A percentile compares a stretch with the other conserved stretches of the same genome.
phyloP scores from a whole-genome alignment of 768 basidiomycete species.

The Dictyophora rubrovolvata region DNA sequence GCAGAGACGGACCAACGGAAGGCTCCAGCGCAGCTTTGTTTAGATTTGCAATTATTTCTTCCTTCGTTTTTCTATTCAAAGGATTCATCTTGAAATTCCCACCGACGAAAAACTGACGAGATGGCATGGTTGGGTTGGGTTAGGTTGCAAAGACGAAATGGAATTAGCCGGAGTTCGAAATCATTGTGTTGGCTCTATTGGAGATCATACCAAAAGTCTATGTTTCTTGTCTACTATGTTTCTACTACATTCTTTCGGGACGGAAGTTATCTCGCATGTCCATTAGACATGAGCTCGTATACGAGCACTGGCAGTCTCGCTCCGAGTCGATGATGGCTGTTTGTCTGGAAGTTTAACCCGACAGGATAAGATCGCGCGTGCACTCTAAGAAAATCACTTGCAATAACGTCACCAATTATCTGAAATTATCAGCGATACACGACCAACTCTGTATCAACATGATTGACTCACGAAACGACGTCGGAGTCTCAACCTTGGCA shows the following conservation, averaged over 20 bases:
- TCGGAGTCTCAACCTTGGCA: constrained; percentile 3
- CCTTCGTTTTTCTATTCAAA: constrained; percentile 50
- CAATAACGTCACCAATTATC: too few relatives aligned
- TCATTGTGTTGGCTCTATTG: background rate
- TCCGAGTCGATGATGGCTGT: too few relatives aligned
- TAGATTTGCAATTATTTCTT: constrained; percentile 53
- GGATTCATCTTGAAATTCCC: constrained; percentile 99
- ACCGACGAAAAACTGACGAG: constrained; percentile 85
- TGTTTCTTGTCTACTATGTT: too few relatives aligned
- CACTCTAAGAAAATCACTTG: too few relatives aligned
- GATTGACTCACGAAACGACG: background rate
- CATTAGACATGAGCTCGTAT: too few relatives aligned
- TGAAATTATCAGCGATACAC: too few relatives aligned
- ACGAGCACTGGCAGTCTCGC: too few relatives aligned
- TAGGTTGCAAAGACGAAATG: background rate
- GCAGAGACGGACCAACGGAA: constrained; percentile 47
- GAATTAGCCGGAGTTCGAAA: background rate
- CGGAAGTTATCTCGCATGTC: too few relatives aligned
- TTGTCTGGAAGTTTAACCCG: too few relatives aligned
- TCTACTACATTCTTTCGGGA: background rate
- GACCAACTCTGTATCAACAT: too few relatives aligned
- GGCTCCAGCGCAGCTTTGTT: constrained; percentile 76
- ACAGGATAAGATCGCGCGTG: too few relatives aligned
- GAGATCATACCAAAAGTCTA: too few relatives aligned
- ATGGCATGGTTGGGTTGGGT: constrained; percentile 35